These are phyloP conservation scores for Xerocomus nothofagi DNA, from an alignment of 1,284 basidiomycete genomes.

Conservation along the genomic window DNA sequence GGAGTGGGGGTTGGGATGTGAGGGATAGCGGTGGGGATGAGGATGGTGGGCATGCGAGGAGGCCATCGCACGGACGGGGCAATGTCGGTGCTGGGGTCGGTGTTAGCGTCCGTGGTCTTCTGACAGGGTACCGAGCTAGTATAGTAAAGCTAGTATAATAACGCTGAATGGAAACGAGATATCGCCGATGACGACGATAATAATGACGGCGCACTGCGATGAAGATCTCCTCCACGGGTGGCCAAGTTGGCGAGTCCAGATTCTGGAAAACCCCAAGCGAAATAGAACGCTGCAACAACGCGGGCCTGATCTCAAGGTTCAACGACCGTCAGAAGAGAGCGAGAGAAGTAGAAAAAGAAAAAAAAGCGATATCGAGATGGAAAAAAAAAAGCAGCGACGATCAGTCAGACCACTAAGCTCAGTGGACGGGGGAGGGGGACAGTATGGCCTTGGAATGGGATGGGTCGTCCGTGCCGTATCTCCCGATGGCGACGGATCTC, in stretches of 20 bases:
- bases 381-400: conserved; percentile 2
- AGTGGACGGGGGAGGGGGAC: conserved; percentile 33
- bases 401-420: not conserved
- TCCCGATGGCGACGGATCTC: conserved; percentile 60
- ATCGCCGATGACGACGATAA: conserved; percentile 25
- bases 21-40: conserved; percentile 36
- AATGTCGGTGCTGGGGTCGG: conserved; percentile 5
- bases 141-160: conserved; percentile 6
- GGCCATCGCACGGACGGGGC: conserved; percentile 24
- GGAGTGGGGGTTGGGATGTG: conserved; percentile 36
- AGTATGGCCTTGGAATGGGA: conserved; percentile 19
- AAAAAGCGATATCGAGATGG: conserved; percentile 5
- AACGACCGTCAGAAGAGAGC: not conserved
- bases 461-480: conserved; percentile 41
- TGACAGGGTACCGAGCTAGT: conserved; percentile 10
- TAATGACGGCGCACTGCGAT: conserved; percentile 17
- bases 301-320: conserved; percentile 13
- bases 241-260: not conserved
- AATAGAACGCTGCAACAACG: not conserved
- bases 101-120: conserved; percentile 17
- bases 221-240: conserved; percentile 15
- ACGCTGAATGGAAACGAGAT: conserved; percentile 23
- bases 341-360: not conserved
- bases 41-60: conserved; percentile 31
- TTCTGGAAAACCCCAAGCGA: conserved; percentile 37